Evolutionary conservation across 352 stramenopile genomes (phyloP).

Genomic region (Phytopythium litorale): DNA sequence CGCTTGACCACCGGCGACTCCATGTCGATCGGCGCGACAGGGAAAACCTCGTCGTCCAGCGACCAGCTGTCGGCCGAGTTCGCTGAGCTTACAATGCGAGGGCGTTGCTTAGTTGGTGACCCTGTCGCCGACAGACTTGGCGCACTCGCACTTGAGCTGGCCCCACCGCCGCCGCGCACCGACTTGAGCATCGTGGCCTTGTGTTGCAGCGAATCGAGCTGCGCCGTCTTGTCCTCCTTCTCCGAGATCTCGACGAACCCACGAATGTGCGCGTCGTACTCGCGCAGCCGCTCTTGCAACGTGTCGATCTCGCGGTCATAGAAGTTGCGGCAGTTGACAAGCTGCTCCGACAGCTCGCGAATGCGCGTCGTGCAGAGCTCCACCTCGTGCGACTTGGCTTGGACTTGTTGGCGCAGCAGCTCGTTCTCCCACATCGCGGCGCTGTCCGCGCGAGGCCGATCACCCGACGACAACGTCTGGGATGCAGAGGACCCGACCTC

Average conservation of each 20-base stretch:
- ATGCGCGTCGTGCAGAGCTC: constrained; percentile 38
- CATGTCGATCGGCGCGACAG: constrained; percentile 65
- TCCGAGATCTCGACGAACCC: constrained; percentile 41
- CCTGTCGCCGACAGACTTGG: constrained; percentile 4
- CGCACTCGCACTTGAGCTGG: background rate
- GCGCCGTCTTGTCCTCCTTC: constrained; percentile 32
- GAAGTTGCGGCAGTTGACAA: constrained; percentile 46
- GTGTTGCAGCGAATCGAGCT: constrained; percentile 45
- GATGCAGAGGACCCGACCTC: background rate
- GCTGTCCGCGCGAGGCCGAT: constrained; percentile 17
- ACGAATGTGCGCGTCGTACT: constrained; percentile 45
- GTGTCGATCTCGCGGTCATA: constrained; percentile 46
- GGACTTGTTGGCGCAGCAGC: constrained; percentile 51
- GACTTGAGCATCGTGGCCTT: constrained; percentile 59
- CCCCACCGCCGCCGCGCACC: constrained; percentile 38
- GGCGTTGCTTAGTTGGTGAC: constrained; percentile 10
- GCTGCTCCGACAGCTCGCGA: constrained; percentile 37
- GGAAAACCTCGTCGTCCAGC: constrained; percentile 64
- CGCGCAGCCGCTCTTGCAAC: constrained; percentile 41
- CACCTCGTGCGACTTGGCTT: constrained; percentile 42
- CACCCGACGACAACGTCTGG: background rate
- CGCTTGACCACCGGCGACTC: constrained; percentile 71
- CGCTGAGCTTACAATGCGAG: constrained; percentile 21
- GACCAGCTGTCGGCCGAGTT: constrained; percentile 42
- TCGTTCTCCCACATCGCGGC: constrained; percentile 34